phyloP scores from a whole-genome alignment of 805 yeast species.

The Monosporozyma solicola region DNA sequence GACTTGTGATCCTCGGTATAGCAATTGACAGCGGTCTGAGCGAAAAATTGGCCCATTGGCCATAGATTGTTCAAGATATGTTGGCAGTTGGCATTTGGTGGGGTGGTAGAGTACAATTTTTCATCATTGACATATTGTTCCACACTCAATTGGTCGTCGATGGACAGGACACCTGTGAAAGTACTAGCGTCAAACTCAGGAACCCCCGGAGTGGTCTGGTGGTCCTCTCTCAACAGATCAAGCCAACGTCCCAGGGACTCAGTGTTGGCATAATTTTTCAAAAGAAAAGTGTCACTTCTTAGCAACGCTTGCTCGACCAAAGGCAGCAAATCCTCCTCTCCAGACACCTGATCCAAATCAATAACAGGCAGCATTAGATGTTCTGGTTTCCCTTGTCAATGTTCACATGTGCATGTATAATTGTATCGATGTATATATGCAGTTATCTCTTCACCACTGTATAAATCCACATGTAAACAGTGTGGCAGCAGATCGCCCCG shows the following conservation, averaged over 20 bases:
- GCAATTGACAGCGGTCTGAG: neutral
- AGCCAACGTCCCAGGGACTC: neutral
- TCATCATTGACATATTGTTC: conserved; percentile 22
- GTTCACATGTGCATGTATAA: too few species aligned
- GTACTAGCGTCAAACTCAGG: conserved; percentile 21
- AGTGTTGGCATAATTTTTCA: conserved; percentile 26
- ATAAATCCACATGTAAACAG: neutral
- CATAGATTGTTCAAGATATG: neutral
- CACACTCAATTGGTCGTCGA: conserved; percentile 11
- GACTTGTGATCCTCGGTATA: neutral
- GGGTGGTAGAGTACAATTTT: neutral
- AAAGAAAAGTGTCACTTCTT: conserved; percentile 20
- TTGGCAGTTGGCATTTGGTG: neutral
- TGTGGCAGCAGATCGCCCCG: neutral
- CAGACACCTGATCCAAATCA: conserved; percentile 19
- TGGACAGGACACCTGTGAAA: conserved; percentile 19
- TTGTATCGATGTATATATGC: too few species aligned
- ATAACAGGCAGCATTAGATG: conserved; percentile 12
- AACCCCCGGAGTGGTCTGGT: conserved; percentile 5
- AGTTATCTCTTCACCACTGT: neutral
- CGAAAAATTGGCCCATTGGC: neutral
- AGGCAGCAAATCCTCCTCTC: conserved; percentile 20
- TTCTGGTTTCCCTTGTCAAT: too few species aligned
- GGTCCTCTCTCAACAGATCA: neutral
- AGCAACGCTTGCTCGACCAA: conserved; percentile 16